Evolutionary conservation across 2,329 filamentous ascomycete genomes (phyloP).

Genomic region (Neonectria coccinea): DNA sequence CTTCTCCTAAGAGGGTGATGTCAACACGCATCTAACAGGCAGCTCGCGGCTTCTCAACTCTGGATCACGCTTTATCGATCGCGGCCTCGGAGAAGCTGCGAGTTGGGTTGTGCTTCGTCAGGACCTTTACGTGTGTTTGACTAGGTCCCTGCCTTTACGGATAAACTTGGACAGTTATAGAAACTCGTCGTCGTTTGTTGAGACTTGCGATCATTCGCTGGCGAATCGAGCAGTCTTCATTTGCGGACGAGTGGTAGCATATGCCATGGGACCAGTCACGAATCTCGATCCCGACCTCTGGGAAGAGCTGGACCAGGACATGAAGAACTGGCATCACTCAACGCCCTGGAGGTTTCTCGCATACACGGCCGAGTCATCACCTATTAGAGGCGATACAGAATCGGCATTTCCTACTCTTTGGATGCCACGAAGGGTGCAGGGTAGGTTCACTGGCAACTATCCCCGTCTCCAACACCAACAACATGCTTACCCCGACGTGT

Average conservation of each 20-base stretch:
- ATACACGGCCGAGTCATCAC: conserved; percentile 23
- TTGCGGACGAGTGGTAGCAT: conserved; percentile 48
- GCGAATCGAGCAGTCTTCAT: conserved; percentile 46
- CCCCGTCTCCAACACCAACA: not conserved
- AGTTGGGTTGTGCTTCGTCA: conserved; percentile 63
- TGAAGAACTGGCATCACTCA: conserved; percentile 39
- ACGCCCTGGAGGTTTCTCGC: conserved; percentile 37
- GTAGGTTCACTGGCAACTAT: conserved; percentile 6
- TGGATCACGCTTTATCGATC: conserved; percentile 43
- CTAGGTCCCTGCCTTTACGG: conserved; percentile 52
- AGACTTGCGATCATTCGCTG: conserved; percentile 41
- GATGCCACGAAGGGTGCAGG: conserved; percentile 34
- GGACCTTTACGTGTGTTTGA: conserved; percentile 60
- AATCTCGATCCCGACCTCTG: conserved; percentile 38
- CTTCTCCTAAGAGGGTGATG: conserved; percentile 37
- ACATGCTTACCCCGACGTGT: conserved; percentile 23
- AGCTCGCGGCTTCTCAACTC: conserved; percentile 44
- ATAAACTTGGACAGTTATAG: conserved; percentile 52
- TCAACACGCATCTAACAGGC: conserved; percentile 44
- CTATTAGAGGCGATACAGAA: conserved; percentile 1
- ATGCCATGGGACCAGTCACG: conserved; percentile 49
- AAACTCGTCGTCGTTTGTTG: conserved; percentile 40
- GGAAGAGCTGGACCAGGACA: conserved; percentile 37
- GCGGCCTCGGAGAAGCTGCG: conserved; percentile 55
- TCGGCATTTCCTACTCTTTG: conserved; percentile 33